Evolutionary conservation across 768 basidiomycete genomes (phyloP), one percentile per base, ranked within the genome.

Genomic region (Calocybe gangraenosa): DNA sequence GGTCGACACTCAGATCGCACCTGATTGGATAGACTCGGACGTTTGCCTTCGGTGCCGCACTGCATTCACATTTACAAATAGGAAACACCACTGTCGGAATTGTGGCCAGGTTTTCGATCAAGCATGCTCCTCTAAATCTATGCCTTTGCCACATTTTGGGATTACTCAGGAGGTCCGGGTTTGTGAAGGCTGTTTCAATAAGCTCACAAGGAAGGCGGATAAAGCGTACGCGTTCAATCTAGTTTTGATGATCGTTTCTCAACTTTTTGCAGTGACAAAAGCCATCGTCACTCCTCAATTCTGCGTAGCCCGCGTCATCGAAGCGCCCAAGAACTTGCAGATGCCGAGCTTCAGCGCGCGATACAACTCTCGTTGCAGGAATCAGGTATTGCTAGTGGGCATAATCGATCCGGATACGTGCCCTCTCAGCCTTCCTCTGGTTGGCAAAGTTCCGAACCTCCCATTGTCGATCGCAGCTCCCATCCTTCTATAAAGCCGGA

Each of bases 71-170:
- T 93, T 97, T 61, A 96, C 93, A 22, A 98, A 98, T 61, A 79
- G 96, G 40, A 97, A 97, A 61, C 96, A 99, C 57, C 96, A 99
- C 58, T 99, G 96, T 61, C 82, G 96, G 11, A 97, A 97, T 63
- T 99, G 96, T 65, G 96, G 96, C 7, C 84, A 87, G 60, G 92
- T 98, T 11, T 98, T 96, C 59, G 95, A 97, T 65, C 92, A 94
- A 44, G 75, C 81, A 33, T 99, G 96, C 63, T 94, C 92, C 0
- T 84, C 87, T 25, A 88, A 92, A 64, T 69, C 75, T 2, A 79
- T 91, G 64, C 71, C 91, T 0, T 73, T 98, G 18, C 95, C 96
- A 3, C 89, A 93, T 60, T 95, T 91, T 56, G 96, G 96, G 9
- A 93, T 99, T 53, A 73, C 81, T 1, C 86, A 96, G 58, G 84